Conservation (phyloP, 2,329 filamentous ascomycete species). For the Epicoccum nigrum region DNA sequence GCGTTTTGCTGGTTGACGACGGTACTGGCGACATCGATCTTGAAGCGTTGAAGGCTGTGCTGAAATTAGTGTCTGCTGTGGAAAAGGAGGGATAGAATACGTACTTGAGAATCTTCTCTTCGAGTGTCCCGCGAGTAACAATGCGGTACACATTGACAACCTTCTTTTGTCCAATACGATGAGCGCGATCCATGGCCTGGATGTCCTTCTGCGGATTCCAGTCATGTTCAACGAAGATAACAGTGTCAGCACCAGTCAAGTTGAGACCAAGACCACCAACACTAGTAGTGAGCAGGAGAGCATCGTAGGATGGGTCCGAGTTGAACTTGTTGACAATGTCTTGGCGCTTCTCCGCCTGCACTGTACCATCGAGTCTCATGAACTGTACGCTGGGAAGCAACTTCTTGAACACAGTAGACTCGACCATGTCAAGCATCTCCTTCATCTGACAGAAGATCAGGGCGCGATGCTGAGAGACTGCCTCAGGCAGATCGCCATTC, state of each 20-base stretch:
- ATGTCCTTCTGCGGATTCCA: slow-evolving; percentile 99
- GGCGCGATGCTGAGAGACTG: slow-evolving; percentile 93
- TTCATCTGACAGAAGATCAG: slow-evolving; percentile 99
- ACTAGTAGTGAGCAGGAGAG: slow-evolving; percentile 89
- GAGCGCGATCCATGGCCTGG: slow-evolving; percentile 97
- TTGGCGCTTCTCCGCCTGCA: slow-evolving; percentile 91
- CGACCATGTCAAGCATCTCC: slow-evolving; percentile 99
- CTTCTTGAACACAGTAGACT: slow-evolving; percentile 87
- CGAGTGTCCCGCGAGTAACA: slow-evolving; percentile 91
- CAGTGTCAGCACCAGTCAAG: slow-evolving; percentile 93
- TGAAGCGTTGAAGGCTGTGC: slow-evolving; percentile 90
- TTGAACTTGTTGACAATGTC: slow-evolving; percentile 99
- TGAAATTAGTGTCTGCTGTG: slow-evolving; percentile 16
- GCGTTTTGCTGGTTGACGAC: slow-evolving; percentile 99
- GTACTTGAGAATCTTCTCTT: slow-evolving; percentile 94
- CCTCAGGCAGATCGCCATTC: slow-evolving; percentile 68
- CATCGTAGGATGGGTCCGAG: slow-evolving; percentile 94
- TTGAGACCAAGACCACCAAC: slow-evolving; percentile 95
- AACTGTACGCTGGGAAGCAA: slow-evolving; percentile 93
- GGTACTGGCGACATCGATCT: slow-evolving; percentile 97
- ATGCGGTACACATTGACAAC: slow-evolving; percentile 98
- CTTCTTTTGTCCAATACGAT: slow-evolving; percentile 99
- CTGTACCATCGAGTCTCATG: slow-evolving; percentile 89
- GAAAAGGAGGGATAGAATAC: slow-evolving; percentile 35
- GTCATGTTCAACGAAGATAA: slow-evolving; percentile 99